Evolutionary conservation across 2,329 filamentous ascomycete species (phyloP).

Genomic region (Penicillium sp.): DNA sequence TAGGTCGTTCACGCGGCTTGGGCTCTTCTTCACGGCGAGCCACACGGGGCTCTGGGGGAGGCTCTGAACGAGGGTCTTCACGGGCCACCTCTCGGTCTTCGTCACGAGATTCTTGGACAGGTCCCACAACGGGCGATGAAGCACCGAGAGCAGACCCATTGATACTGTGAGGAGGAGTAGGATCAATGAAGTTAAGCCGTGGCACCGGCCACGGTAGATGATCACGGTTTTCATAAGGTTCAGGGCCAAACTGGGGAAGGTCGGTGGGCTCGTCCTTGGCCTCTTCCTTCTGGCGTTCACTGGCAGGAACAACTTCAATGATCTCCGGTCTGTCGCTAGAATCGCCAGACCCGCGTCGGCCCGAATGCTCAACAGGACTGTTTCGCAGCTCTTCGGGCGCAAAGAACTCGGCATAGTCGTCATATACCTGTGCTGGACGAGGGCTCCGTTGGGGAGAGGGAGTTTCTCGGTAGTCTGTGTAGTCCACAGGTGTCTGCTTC

Average conservation of each 20-base stretch:
- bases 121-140: slow-evolving; percentile 31
- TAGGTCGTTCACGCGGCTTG: slow-evolving; percentile 45
- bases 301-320: slow-evolving; percentile 32
- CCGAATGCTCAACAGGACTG: slow-evolving; percentile 38
- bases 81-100: background rate
- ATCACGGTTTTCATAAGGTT: slow-evolving; percentile 20
- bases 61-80: background rate
- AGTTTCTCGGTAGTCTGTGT: slow-evolving; percentile 23
- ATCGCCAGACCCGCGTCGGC: slow-evolving; percentile 16
- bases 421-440: slow-evolving; percentile 37
- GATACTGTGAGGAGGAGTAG: slow-evolving; percentile 55
- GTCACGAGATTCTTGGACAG: slow-evolving; percentile 25
- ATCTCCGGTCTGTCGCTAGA: slow-evolving; percentile 28
- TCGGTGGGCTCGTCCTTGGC: slow-evolving; percentile 15
- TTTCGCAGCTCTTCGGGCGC: slow-evolving; percentile 40
- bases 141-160: slow-evolving; percentile 38
- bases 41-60: background rate
- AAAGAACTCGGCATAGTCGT: slow-evolving; percentile 46
- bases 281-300: slow-evolving; percentile 19
- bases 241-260: slow-evolving; percentile 15
- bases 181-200: slow-evolving; percentile 55
- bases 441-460: slow-evolving; percentile 29
- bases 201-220: slow-evolving; percentile 50
- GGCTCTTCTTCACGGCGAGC: slow-evolving; percentile 34
- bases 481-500: slow-evolving; percentile 11